Base-by-base conservation (phyloP, 1,284 basidiomycete genomes). In the Sporisorium sorghi region DNA sequence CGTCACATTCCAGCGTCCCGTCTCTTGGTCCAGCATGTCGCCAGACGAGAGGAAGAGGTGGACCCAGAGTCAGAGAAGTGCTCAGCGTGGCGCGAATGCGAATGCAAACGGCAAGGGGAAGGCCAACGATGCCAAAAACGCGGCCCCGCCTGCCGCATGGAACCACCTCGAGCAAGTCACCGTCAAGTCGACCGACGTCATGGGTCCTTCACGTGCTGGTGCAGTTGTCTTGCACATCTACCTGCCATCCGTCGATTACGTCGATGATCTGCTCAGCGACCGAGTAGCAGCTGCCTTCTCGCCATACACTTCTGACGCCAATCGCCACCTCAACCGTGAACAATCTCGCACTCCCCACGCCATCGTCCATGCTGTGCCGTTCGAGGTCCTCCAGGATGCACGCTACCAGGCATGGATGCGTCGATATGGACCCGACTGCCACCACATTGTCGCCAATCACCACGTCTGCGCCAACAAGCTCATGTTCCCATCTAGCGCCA, bases 381-480 rank as follows among this genome's bases (percentile, higher is more conserved):
- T 52, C 21, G 51, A 62, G 5, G 78, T 83, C 14, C 86, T 93
- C 43, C 88, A 90, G 77, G 89, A 93, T 76, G 75, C 86, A 39
- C 85, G 88, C 50, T 97, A 95, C 83, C 88, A 88, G 62, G 81
- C 85, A 1, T 94, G 94, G 87, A 90, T 94, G 88, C 84, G 86
- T 24, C 86, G 86, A 0, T 92, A 92, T 77, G 88, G 88, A 1
- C 80, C 87, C 3, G 84, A 87, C 28, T 88, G 88, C n/a, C 86
- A 91, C 78, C 54, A 72, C 59, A 50, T 84, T 60, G 39, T 72
- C 44, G 87, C 91, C 17, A 90, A 91, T 37, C 86, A 87, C 33
- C 86, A 88, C 65, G 86, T 90, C 58, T 86, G 86, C 42, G 85
- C 89, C 5, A 89, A 96, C 84, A 89, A 88, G 5, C 86, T 92